phyloP scores from a whole-genome alignment of 805 yeast genomes.

The Suhomyces sp. region DNA sequence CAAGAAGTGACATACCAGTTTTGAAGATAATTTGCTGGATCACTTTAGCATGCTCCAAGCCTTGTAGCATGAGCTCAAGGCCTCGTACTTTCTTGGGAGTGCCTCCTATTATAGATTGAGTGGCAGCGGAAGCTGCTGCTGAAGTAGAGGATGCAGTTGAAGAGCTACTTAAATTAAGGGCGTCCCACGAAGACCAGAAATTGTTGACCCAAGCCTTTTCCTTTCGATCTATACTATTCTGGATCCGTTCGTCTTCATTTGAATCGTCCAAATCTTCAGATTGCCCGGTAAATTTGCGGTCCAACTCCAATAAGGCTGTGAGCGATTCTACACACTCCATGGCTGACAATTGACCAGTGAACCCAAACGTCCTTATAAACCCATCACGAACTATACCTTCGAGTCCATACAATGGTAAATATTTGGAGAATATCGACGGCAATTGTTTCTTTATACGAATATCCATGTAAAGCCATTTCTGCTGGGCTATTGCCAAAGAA shows the following conservation, averaged over 20 bases:
- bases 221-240: constrained; percentile 33
- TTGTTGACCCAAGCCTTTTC: constrained; percentile 73
- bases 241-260: constrained; percentile 18
- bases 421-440: constrained; percentile 63
- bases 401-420: constrained; percentile 72
- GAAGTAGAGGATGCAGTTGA: constrained; percentile 9
- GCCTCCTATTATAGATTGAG: background rate
- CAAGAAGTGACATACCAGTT: constrained; percentile 87
- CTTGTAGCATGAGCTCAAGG: constrained; percentile 57
- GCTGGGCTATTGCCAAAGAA: constrained; percentile 81
- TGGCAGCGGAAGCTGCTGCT: constrained; percentile 10
- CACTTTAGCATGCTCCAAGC: constrained; percentile 78
- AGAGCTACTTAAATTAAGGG: constrained; percentile 35
- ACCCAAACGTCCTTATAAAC: constrained; percentile 82
- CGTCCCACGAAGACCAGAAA: constrained; percentile 61
- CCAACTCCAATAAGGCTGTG: constrained; percentile 77
- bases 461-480: constrained; percentile 90
- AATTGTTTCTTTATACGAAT: constrained; percentile 71
- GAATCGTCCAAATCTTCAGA: constrained; percentile 16
- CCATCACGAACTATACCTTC: constrained; percentile 85
- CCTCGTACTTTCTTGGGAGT: constrained; percentile 32
- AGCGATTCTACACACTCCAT: constrained; percentile 90
- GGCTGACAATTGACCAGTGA: constrained; percentile 81
- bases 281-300: constrained; percentile 27
- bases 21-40: constrained; percentile 81